phyloP scores from a whole-genome alignment of 148 eudicot species.

The Euryodendron excelsum region DNA sequence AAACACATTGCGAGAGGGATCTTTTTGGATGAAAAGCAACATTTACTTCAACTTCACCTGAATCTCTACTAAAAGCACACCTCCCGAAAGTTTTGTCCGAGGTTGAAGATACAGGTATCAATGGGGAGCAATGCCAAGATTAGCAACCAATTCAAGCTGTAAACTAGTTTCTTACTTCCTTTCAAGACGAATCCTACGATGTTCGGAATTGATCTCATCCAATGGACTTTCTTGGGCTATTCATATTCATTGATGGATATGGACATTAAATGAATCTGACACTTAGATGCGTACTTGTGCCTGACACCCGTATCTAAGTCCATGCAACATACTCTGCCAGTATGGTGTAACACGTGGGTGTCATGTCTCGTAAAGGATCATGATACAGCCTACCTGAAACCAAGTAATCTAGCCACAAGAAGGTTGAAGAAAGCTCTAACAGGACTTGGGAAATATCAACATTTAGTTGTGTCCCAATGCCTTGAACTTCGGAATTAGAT shows the following conservation, averaged over 20 bases:
- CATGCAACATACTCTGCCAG: too few relatives aligned
- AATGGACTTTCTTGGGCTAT: neutral
- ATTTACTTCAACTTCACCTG: neutral
- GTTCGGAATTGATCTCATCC: neutral
- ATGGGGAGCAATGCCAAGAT: neutral
- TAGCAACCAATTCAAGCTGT: neutral
- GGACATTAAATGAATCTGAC: too few relatives aligned
- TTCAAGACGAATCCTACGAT: neutral
- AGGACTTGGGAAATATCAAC: too few relatives aligned
- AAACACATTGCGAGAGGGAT: neutral
- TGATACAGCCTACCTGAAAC: too few relatives aligned
- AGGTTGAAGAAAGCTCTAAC: too few relatives aligned
- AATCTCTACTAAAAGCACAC: neutral
- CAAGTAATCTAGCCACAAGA: too few relatives aligned
- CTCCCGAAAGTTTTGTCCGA: neutral
- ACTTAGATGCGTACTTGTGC: too few relatives aligned
- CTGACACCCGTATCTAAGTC: too few relatives aligned
- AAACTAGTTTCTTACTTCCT: neutral
- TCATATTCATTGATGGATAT: neutral
- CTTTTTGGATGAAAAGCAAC: neutral
- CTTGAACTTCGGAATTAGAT: too few relatives aligned
- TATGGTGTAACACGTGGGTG: too few relatives aligned
- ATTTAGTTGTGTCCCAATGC: too few relatives aligned
- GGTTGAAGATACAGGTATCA: neutral
- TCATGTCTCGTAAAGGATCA: too few relatives aligned